Evolutionary conservation across 805 yeast species (phyloP), one percentile per base, ranked within the genome.

Genomic region (Starmera caribaea): DNA sequence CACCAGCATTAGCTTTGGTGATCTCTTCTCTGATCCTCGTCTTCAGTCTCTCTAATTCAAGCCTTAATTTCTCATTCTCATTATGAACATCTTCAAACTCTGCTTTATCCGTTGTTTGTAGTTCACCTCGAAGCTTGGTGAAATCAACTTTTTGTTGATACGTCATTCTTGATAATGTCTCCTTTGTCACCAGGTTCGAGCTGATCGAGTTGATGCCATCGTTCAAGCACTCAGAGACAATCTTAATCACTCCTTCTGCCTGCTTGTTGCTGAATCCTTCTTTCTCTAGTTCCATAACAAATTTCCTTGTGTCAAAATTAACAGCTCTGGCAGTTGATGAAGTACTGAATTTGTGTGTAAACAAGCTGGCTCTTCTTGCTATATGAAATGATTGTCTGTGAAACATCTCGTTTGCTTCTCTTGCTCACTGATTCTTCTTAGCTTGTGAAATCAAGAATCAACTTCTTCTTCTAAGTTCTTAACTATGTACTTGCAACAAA

Each of bases 71-170:
- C 51, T 90, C 97, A 54, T 85, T 90, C 56, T 92, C 97, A 53
- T 81, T 84, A 51, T 81, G 79, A 44, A 90, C 71, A 38, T 77
- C 76, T 42, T 83, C 79, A 54, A 85, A 83, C 53, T 92, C 97
- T 24, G 87, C 73, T 55, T 79, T 78, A 62, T 92, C 97, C 60
- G 86, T 75, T 37, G 87, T 79, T 51, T 87, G 89, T 33, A 92
- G 69, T 58, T 90, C 97, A 28, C 96, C 95, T 54, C 89, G 81
- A 44, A 92, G 71, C 55, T 90, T 90, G 31, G 96, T 92, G 69
- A 92, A 90, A 56, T 92, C 97, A 28, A 92, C 97, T 51, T 90
- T 86, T 53, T 92, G 97, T 57, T 90, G 96, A 59, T 92, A 92
- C 4, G 96, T 82, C 54, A 88, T 74, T 48, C 88, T 79, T 27